Evolutionary conservation across 2,329 filamentous ascomycete genomes (phyloP), one percentile per base, ranked within the genome.

Genomic region (Curvularia verruculosa): DNA sequence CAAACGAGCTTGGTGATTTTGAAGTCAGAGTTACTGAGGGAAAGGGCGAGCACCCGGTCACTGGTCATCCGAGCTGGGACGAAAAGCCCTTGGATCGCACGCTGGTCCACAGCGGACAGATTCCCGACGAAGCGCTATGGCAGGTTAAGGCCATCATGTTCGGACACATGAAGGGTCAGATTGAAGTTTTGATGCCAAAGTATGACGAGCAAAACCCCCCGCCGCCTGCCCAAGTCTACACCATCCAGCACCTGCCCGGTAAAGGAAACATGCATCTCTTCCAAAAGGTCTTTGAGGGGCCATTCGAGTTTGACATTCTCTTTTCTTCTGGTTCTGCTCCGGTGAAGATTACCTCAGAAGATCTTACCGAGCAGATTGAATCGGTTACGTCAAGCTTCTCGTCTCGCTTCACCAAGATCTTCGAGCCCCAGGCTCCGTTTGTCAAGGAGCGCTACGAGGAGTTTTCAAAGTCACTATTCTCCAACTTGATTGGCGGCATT

Each of bases 301-400:
- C 88, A 1, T 99, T 98, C 70, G 92, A 89, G 80, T 98, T 98
- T 67, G 95, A 98, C 73, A 83, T 98, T 51, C 82, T 98, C 47
- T 97, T 92, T 79, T 92, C 91, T 4, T 96, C 93, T 58, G 87
- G 80, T 13, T 93, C 91, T 18, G 85, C 87, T 2, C 76, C 80
- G 1, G 68, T 79, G 26, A 76, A 79, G 7, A 72, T 87, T 57
- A 84, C 82, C 13, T 82, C 79, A 0, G 84, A 89, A 39, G 86
- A 89, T 58, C 77, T 98, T 15, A 89, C 88, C 1, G 79, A 86
- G 50, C 85, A 90, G 66, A 89, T 96, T 65, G 81, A 87, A 60
- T 80, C 82, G 18, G 83, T 87, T 0, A 88, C 87, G 0, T 81
- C 86, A 48, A 81, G 84, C 5, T 98, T 97, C 75, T 85, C 85